Base-by-base conservation (phyloP, 2,329 filamentous ascomycete genomes). In the Diplodia intermedia region DNA sequence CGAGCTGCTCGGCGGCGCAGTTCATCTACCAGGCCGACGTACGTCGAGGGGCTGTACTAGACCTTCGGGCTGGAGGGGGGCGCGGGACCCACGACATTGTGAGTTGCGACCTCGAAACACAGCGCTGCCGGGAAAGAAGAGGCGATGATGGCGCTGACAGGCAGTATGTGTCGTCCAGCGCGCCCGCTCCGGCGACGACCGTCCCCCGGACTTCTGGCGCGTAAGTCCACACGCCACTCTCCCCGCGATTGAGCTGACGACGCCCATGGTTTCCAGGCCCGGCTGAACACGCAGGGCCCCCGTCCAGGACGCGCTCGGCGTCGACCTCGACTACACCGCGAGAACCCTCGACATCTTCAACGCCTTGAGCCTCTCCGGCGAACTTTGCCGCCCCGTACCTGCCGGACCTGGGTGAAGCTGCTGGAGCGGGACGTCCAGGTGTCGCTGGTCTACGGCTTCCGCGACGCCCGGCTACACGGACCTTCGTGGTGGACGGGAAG, bases 391-490 rank as follows among this genome's bases (percentile, higher is more conserved):
- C 79, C 31, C 79, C 80, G 2, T 79, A 82, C 66, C 78, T 81
- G 4, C 52, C 52, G 0, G 40, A 66, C 40, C 11, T 66, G 15
- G 52, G 49, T n/a, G 29, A 23, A n/a, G 9, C 40, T 66, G 2
- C 23, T 66, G 9, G 1, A 36, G 18, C 57, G 52, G 65, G 53
- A 57, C 18, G 53, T 56, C 7, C 52, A 36, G 2, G 65, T 66
- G 0, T 56, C 65, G 2, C 15, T 66, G 26, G 40, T 66, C 7
- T 66, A 66, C 40, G 65, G 65, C 8, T 95, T 94, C 76, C 80
- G 83, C 1, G 78, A 81, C 0, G 88, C 92, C 92, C 0, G 91
- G 91, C 0, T 95, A 94, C 77, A 87, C 90, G 40, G 90, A n/a
- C 91, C 73, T 85, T 84, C 52, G 81, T 86, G 15, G 89, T 90